These are phyloP conservation scores for Colletotrichum noveboracense DNA, from an alignment of 2,329 filamentous ascomycete genomes.

Conservation along the genomic window DNA sequence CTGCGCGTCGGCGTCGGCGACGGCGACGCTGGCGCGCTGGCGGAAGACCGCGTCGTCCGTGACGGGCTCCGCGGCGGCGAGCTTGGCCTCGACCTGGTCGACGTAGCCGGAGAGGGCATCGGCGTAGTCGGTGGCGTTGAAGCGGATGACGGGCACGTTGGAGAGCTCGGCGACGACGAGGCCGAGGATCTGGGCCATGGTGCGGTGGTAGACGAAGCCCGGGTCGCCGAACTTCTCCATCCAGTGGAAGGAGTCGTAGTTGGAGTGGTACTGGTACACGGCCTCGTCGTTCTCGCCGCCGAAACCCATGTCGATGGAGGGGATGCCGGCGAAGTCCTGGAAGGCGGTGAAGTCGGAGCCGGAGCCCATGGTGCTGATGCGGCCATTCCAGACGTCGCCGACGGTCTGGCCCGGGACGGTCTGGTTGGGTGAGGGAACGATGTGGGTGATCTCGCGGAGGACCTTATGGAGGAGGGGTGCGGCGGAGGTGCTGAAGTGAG, in stretches of 20 bases:
- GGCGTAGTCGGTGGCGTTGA: slow-evolving; percentile 71
- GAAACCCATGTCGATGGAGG: slow-evolving; percentile 70
- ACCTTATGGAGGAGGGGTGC: slow-evolving; percentile 79
- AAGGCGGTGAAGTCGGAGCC: slow-evolving; percentile 79
- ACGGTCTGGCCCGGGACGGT: slow-evolving; percentile 75
- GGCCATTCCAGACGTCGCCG: slow-evolving; percentile 68
- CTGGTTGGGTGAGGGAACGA: slow-evolving; percentile 77
- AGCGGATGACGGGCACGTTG: slow-evolving; percentile 66
- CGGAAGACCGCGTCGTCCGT: slow-evolving; percentile 32
- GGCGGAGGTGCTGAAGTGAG: slow-evolving; percentile 67
- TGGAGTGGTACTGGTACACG: slow-evolving; percentile 85
- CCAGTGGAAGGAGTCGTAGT: slow-evolving; percentile 92
- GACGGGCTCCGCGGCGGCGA: slow-evolving; percentile 35
- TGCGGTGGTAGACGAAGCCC: slow-evolving; percentile 68
- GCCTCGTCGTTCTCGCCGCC: slow-evolving; percentile 46
- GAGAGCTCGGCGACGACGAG: slow-evolving; percentile 65
- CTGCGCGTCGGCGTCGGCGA: slow-evolving; percentile 19
- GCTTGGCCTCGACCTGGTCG: slow-evolving; percentile 53
- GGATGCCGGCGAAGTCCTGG: slow-evolving; percentile 73
- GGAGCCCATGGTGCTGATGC: slow-evolving; percentile 70
- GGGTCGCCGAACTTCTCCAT: slow-evolving; percentile 82
- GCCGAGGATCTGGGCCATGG: slow-evolving; percentile 70
- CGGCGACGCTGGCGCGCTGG: slow-evolving; percentile 23
- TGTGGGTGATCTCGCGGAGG: slow-evolving; percentile 68
- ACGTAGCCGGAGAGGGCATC: slow-evolving; percentile 58